phyloP scores from a whole-genome alignment of 345 rosid species.

The Capsella bursapastoris region DNA sequence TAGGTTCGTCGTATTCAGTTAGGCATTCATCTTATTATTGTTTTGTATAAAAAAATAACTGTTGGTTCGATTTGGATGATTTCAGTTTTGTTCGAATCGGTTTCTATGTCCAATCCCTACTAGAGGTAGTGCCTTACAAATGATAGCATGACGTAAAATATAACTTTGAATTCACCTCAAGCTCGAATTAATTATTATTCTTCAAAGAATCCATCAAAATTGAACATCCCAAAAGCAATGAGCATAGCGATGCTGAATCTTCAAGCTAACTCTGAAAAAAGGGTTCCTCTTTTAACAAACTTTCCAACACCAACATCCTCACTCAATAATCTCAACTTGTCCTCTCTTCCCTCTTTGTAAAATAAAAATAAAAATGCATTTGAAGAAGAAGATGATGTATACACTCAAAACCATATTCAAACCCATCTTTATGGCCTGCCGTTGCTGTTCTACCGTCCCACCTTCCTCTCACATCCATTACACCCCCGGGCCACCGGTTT shows the following conservation, averaged over 20 bases:
- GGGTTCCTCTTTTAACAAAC: constrained; percentile 25
- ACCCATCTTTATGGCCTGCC: constrained; percentile 4
- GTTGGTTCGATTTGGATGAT: background rate
- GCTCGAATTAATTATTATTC: constrained; percentile 3
- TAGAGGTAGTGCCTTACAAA: constrained; percentile 13
- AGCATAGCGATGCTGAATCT: constrained; percentile 37
- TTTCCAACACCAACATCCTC: constrained; percentile 33
- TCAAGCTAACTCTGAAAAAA: constrained; percentile 34
- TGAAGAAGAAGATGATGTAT: constrained; percentile 30
- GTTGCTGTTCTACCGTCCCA: constrained; percentile 28
- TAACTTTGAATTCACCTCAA: constrained; percentile 34
- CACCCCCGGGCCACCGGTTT: constrained; percentile 34
- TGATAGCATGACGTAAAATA: constrained; percentile 35
- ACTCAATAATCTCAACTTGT: constrained; percentile 29
- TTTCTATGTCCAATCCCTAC: background rate
- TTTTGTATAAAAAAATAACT: background rate
- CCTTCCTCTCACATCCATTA: constrained; percentile 30
- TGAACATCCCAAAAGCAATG: constrained; percentile 41
- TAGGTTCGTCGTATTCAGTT: background rate
- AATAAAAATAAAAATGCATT: constrained; percentile 7
- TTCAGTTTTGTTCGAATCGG: background rate
- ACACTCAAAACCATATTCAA: constrained; percentile 33
- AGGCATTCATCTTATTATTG: background rate
- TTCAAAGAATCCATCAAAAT: constrained; percentile 27
- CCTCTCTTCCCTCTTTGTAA: constrained; percentile 1